Percentiles rank a stretch among this genome's conserved stretches.
Conservation (phyloP, 352 stramenopile genomes). For the Phytopythium vexans region DNA sequence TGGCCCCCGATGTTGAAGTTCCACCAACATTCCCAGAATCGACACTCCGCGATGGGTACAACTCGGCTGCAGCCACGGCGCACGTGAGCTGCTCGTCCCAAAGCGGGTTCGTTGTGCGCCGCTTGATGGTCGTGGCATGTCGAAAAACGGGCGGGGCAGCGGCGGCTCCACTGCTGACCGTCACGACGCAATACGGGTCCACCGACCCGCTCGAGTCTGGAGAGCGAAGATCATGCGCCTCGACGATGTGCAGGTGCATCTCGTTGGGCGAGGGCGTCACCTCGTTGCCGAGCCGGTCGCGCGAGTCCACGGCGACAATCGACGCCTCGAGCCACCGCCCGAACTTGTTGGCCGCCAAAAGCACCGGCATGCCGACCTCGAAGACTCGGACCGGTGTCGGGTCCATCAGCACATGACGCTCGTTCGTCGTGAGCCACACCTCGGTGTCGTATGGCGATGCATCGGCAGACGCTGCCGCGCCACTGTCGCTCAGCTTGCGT, state of each 20-base stretch:
- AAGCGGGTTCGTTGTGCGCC: constrained; percentile 27
- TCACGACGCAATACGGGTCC: constrained; percentile 53
- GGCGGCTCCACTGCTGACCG: constrained; percentile 10
- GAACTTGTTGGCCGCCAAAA: constrained; percentile 49
- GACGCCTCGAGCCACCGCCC: constrained; percentile 45
- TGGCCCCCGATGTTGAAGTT: constrained; percentile 1
- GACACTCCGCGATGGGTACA: constrained; percentile 5
- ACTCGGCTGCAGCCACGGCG: constrained; percentile 16
- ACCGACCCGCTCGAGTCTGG: constrained; percentile 26
- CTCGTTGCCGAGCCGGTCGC: constrained; percentile 38
- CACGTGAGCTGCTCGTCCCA: constrained; percentile 38
- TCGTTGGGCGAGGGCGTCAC: constrained; percentile 36
- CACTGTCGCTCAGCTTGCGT: constrained; percentile 26
- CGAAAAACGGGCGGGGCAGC: constrained; percentile 10
- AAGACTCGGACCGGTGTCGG: constrained; percentile 51
- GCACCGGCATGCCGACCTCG: constrained; percentile 39
- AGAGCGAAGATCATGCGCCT: constrained; percentile 44
- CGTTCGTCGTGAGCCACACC: constrained; percentile 41
- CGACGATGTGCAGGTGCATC: constrained; percentile 49
- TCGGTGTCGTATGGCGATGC: constrained; percentile 17
- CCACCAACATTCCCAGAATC: neutral
- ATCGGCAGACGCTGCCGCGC: neutral
- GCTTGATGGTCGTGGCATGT: constrained; percentile 43
- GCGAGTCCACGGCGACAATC: constrained; percentile 33
- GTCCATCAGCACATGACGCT: constrained; percentile 42